Evolutionary conservation across 2,329 filamentous ascomycete species (phyloP), one percentile per base, ranked within the genome.

Genomic region (Amylocarpus encephaloides): DNA sequence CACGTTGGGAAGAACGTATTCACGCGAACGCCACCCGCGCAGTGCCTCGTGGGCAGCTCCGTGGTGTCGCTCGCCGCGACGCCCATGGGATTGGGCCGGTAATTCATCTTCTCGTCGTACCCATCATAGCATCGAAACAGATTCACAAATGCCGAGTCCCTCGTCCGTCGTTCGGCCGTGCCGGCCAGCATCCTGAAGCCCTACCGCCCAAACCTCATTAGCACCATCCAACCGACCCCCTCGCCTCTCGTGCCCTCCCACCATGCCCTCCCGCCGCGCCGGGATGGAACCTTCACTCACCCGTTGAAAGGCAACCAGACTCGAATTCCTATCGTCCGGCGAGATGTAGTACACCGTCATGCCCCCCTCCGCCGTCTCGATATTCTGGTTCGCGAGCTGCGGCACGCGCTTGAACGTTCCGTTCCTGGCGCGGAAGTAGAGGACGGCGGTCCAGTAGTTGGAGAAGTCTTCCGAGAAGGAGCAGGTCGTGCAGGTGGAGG

Each of bases 1-100:
- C 15, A 51, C 49, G 50, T 55, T 18, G 53, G 53, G 44, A 67
- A 66, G 6, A 62, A 54, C 15, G 65, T 47, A 38, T 63, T 64
- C 4, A 60, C 59, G 59, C 64, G 62, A 16, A 66, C 66, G 3
- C 64, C 63, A 3, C 60, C 58, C 6, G 58, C 59, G 36, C 65
- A 66, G 2, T 59, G 60, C 5, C 33, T 32, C 9, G 33, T 46
- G 2, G 70, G 70, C 59, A 73, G 64, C 46, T 68, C 60, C 45
- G 63, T 58, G 0, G 68, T 70, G 62, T 71, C 70, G 11, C 16
- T 50, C 19, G 16, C 42, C 9, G 41, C 42, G 19, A 50, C 42
- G 10, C 42, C 50, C 50, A 53, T 49, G 1, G 46, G 50, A 33
- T 49, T 53, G 7, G 50, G 50, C 11, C 22, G 73, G 34, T 67